Conservation (phyloP, 2,329 filamentous ascomycete species). For the Penicillium decumbens region DNA sequence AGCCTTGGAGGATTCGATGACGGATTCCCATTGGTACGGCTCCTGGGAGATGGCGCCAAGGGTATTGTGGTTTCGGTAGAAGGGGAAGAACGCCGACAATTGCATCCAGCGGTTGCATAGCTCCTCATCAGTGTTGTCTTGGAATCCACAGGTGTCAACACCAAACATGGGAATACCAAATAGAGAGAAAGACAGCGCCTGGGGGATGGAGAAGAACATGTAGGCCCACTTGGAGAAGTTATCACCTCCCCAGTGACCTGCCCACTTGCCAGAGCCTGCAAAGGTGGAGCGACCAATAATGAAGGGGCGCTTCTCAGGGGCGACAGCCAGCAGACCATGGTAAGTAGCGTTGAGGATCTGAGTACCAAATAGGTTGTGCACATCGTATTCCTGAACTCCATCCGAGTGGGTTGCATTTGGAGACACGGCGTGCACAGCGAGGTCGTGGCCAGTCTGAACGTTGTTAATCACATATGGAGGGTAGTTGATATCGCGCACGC, state of each 20-base stretch:
- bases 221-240: constrained; percentile 67
- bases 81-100: constrained; percentile 68
- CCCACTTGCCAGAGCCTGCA: constrained; percentile 67
- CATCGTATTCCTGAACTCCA: constrained; percentile 71
- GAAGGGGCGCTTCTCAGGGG: constrained; percentile 68
- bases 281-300: constrained; percentile 82
- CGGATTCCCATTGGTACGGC: constrained; percentile 64
- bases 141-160: constrained; percentile 66
- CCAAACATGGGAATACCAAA: constrained; percentile 77
- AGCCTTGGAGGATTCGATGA: constrained; percentile 58
- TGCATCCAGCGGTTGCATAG: constrained; percentile 73
- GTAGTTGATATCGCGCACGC: constrained; percentile 62
- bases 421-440: constrained; percentile 67
- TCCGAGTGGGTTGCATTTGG: constrained; percentile 74
- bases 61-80: constrained; percentile 72
- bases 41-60: constrained; percentile 61
- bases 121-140: constrained; percentile 62
- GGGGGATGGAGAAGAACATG: constrained; percentile 72
- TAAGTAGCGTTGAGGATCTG: constrained; percentile 75
- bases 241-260: constrained; percentile 79
- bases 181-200: constrained; percentile 68
- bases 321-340: constrained; percentile 60
- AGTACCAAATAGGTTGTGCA: constrained; percentile 74
- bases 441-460: constrained; percentile 58
- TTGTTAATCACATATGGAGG: constrained; percentile 76